phyloP scores from a whole-genome alignment of 441 rosid species.

The Adansonia madagascariensis region DNA sequence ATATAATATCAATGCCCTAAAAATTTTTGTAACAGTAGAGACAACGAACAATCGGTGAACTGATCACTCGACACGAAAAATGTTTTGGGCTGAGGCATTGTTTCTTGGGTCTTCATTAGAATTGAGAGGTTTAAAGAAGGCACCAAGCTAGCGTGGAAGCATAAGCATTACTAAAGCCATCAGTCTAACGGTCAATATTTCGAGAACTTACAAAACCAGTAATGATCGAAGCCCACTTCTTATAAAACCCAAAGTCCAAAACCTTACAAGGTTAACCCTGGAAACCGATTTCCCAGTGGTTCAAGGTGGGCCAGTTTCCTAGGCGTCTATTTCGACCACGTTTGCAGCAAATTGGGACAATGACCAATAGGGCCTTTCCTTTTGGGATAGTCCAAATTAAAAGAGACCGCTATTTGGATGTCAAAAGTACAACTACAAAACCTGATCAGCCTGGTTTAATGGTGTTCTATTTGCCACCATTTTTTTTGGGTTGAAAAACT shows the following conservation, averaged over 20 bases:
- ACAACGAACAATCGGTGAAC: too few relatives aligned
- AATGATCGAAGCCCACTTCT: neutral
- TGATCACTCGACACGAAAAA: too few relatives aligned
- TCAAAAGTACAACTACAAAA: neutral
- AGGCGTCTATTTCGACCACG: conserved; percentile 29
- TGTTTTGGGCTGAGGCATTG: too few relatives aligned
- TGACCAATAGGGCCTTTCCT: conserved; percentile 11
- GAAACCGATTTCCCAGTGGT: neutral
- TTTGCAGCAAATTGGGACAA: conserved; percentile 23
- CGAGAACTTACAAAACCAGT: neutral
- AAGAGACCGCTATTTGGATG: neutral
- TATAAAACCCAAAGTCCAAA: neutral
- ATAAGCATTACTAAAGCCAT: neutral
- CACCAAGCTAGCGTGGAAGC: neutral
- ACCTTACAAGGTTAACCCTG: neutral
- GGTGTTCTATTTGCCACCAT: neutral
- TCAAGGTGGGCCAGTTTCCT: conserved; percentile 29
- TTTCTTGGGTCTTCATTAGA: too few relatives aligned
- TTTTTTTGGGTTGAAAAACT: neutral
- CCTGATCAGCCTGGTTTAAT: neutral
- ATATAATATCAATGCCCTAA: too few relatives aligned
- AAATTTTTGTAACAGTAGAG: too few relatives aligned
- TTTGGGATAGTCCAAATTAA: neutral
- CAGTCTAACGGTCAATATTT: neutral
- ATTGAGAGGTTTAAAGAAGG: too few relatives aligned